phyloP scores from a whole-genome alignment of 164 flowering plant species.

The Protea cynaroides region DNA sequence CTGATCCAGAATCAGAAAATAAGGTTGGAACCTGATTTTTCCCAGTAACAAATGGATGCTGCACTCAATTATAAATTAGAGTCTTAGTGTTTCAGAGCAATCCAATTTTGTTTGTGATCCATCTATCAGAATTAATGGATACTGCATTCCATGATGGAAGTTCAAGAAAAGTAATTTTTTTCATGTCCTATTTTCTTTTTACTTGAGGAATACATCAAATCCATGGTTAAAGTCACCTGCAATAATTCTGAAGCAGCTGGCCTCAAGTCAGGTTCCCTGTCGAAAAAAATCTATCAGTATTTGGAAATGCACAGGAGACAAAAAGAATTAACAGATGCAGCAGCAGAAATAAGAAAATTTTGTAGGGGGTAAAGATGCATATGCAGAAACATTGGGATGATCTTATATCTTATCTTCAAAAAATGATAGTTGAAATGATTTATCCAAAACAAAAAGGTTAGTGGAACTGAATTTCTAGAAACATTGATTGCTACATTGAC shows the following conservation, averaged over 20 bases:
- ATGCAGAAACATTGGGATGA: background rate
- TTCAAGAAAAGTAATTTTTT: background rate
- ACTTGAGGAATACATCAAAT: background rate
- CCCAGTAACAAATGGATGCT: background rate
- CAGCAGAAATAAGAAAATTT: background rate
- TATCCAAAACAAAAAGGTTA: too few relatives aligned
- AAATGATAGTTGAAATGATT: background rate
- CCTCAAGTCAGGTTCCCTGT: conserved; percentile 6
- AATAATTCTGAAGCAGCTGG: conserved; percentile 59
- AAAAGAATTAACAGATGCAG: background rate
- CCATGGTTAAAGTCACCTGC: conserved; percentile 37
- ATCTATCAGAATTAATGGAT: background rate
- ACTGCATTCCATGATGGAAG: background rate
- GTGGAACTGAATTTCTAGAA: background rate
- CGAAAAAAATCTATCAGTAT: background rate
- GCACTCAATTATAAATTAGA: background rate
- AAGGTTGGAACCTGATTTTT: background rate
- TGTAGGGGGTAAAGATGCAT: background rate
- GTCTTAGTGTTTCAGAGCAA: background rate
- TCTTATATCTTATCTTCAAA: background rate
- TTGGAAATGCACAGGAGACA: background rate
- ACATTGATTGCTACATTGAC: background rate
- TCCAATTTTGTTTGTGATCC: background rate
- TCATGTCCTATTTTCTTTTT: background rate
- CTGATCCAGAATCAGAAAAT: background rate